Conservation (phyloP, 2,329 filamentous ascomycete species). For the Chrysoporthe deuterocubensis region DNA sequence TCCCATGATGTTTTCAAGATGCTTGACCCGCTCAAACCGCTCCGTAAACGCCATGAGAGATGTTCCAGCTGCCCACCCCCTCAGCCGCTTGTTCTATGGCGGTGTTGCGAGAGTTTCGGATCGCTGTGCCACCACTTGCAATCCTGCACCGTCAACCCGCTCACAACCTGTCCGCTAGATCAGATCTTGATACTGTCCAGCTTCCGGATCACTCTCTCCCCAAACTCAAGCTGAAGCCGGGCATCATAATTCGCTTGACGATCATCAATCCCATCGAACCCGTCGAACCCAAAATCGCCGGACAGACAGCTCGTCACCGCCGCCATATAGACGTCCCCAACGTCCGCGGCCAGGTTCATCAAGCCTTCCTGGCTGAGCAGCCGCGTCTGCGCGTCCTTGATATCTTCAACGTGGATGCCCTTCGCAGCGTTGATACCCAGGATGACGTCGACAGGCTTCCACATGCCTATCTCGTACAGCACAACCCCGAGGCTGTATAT, state of each 20-base stretch:
- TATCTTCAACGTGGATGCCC: background rate
- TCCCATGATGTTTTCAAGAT: background rate
- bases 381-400: conserved; percentile 1
- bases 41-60: background rate
- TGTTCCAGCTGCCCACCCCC: background rate
- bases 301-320: conserved; percentile 21
- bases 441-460: conserved; percentile 48
- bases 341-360: conserved; percentile 21
- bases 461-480: conserved; percentile 55
- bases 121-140: background rate
- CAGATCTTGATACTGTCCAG: conserved; percentile 10
- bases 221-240: conserved; percentile 19
- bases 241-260: conserved; percentile 16
- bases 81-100: too few relatives aligned
- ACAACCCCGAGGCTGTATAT: conserved; percentile 54
- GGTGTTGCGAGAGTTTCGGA: too few relatives aligned
- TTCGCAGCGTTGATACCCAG: conserved; percentile 30
- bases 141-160: background rate
- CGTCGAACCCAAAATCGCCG: conserved; percentile 17
- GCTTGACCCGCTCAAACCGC: too few relatives aligned
- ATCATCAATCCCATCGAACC: background rate
- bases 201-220: conserved; percentile 21
- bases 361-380: conserved; percentile 13
- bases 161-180: background rate
- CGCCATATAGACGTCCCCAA: conserved; percentile 15